phyloP scores from a whole-genome alignment of 257 asterid genomes.

The Solanum commersonii region DNA sequence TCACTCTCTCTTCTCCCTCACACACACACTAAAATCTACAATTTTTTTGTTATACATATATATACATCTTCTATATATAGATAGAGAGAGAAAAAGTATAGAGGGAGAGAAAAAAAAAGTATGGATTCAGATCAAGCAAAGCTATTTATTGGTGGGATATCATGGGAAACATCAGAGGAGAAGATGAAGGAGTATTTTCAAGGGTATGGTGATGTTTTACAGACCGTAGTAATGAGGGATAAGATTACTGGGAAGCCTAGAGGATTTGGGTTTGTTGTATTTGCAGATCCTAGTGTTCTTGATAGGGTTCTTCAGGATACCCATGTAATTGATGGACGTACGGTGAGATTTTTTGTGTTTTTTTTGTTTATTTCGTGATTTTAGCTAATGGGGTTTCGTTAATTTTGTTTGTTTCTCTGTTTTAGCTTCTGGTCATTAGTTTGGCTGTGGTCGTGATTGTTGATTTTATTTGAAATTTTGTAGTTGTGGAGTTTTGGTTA shows the following conservation, averaged over 20 bases:
- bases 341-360: not conserved
- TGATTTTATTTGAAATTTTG: not conserved
- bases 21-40: not conserved
- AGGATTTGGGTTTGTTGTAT: conserved; percentile 42
- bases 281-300: not conserved
- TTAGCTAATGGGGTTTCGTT: not conserved
- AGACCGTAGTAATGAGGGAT: conserved; percentile 71
- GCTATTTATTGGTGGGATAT: conserved; percentile 84
- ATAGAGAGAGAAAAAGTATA: not conserved
- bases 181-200: conserved; percentile 64
- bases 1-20: not conserved
- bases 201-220: conserved; percentile 64
- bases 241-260: conserved; percentile 69
- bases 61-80: not conserved
- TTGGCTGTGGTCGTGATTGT: not conserved
- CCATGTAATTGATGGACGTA: not conserved
- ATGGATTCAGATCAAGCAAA: conserved; percentile 93
- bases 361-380: not conserved
- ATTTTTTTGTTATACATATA: not conserved
- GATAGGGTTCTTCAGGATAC: conserved; percentile 10
- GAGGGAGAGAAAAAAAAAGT: not conserved
- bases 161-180: conserved; percentile 81
- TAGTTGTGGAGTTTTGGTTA: not conserved
- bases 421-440: not conserved
- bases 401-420: not conserved